Evolutionary conservation across 139 green algal species (phyloP).

Genomic region (Chlorella sp.): DNA sequence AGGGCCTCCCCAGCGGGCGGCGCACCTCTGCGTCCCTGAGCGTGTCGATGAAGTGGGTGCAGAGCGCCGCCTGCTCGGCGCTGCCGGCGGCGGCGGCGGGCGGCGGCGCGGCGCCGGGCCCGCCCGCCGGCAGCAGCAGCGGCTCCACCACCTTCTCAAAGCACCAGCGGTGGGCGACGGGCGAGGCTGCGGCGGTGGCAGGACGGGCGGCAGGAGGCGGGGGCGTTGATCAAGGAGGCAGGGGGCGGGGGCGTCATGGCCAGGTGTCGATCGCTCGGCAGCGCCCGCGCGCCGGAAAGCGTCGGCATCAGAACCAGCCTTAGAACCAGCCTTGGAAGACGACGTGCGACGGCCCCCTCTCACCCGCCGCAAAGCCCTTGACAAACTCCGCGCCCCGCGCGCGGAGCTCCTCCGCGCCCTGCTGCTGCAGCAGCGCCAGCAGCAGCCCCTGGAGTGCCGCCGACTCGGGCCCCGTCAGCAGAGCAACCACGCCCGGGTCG

Average conservation of each 20-base stretch:
- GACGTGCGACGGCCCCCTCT: too few species aligned
- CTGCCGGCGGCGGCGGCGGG: conserved; percentile 6
- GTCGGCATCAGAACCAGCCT: too few species aligned
- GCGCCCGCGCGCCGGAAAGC: too few species aligned
- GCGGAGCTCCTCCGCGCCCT: too few species aligned
- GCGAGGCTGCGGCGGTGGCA: conserved; percentile 4
- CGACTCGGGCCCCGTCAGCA: not conserved
- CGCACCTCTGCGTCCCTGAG: conserved; percentile 43
- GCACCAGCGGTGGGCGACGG: conserved; percentile 12
- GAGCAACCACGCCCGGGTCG: conserved; percentile 8
- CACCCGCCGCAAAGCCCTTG: too few species aligned
- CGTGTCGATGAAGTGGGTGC: conserved; percentile 20
- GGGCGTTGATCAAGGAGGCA: too few species aligned
- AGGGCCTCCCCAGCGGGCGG: not conserved
- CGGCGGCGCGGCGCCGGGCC: not conserved
- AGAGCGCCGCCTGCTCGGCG: conserved; percentile 18
- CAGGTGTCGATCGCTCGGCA: too few species aligned
- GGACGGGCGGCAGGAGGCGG: conserved; percentile 3
- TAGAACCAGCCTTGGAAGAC: too few species aligned
- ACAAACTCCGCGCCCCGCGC: too few species aligned
- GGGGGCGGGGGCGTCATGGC: not conserved
- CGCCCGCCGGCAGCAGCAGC: conserved; percentile 19
- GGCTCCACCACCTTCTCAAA: conserved; percentile 24
- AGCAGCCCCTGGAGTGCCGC: conserved; percentile 22
- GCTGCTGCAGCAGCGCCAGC: conserved; percentile 12